Evolutionary conservation across 108 stramenopile species (phyloP), one percentile per base, ranked within the genome.

Genomic region (Cyclotella distinguenda): DNA sequence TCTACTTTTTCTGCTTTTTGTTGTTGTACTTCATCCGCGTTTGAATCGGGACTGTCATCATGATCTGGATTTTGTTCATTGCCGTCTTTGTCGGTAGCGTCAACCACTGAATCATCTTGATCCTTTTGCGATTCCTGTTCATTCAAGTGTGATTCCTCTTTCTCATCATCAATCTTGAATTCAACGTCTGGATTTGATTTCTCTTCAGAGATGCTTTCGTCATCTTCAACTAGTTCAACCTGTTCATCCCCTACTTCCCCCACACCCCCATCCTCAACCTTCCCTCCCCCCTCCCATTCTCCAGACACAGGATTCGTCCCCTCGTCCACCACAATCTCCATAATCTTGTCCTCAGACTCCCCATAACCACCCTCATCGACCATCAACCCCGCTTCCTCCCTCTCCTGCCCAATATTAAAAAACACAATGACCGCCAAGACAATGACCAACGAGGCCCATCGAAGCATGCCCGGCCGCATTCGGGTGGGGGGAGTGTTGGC

Each of bases 371-470:
- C 69, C 42, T 49, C 48, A 6, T 16, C 34, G 33, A 18, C 30
- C 27, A 40, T 23, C 22, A 50, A 22, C n/a, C 25, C 33, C 47
- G 69, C 54, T 27, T 70, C 69, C 32, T 35, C 52, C 10, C 43
- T 12, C 59, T 66, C 72, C 48, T 66, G 48, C 0, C 64, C 64
- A 0, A 74, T 38, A 45, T 74, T 64, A 16, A 66, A 28, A 19
- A 66, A 60, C 6, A 74, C 72, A 22, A 52, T 49, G 15, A 61
- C 6, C 11, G 73, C 73, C 34, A 74, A 23, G 2, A 49, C 44
- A 6, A 60, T 39, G 0, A 74, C 51, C 23, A 66, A 10, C 25
- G 28, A 15, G 36, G 60, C 65, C 65, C 51, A 60, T 46, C 28
- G 31, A 4, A 67, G 40, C 18, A 65, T 32, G 5, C 45, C 60